Evolutionary conservation across 495 filamentous ascomycete genomes (phyloP).

Genomic region (Aeminium ludgeri): DNA sequence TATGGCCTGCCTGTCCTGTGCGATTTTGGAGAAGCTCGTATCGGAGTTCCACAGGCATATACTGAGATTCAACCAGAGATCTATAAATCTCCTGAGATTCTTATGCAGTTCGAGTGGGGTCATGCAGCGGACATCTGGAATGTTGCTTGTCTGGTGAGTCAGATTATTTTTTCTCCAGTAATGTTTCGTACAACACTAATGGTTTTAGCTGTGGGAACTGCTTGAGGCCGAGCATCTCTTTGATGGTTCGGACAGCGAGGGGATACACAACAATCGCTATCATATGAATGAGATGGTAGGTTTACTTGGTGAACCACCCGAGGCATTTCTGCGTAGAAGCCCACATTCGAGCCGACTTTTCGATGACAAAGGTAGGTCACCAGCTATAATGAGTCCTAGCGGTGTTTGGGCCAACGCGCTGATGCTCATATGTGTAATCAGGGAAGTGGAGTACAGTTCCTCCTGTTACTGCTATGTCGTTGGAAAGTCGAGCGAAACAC

Average conservation of each 20-base stretch:
- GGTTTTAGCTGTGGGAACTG: conserved; percentile 22
- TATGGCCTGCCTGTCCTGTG: conserved; percentile 24
- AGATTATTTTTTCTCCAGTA: conserved; percentile 1
- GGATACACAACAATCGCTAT: conserved; percentile 11
- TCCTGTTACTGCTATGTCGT: conserved; percentile 7
- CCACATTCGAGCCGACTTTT: conserved; percentile 9
- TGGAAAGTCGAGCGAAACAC: conserved; percentile 13
- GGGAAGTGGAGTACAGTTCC: conserved; percentile 13
- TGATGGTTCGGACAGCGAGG: conserved; percentile 10
- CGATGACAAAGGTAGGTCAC: conserved; percentile 14
- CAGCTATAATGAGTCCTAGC: too few relatives aligned
- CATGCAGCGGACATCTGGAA: conserved; percentile 37
- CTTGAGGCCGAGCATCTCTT: conserved; percentile 19
- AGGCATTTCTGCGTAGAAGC: conserved; percentile 12
- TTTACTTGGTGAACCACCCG: conserved; percentile 20
- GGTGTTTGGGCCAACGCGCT: too few relatives aligned
- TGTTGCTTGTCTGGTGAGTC: conserved; percentile 33
- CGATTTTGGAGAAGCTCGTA: conserved; percentile 32
- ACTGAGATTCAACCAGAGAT: conserved; percentile 18
- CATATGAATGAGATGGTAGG: conserved; percentile 24
- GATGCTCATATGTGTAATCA: neutral
- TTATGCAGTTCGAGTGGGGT: conserved; percentile 29
- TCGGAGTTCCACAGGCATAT: conserved; percentile 3
- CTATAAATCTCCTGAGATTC: conserved; percentile 33
- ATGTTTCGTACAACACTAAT: neutral